Evolutionary conservation across 1,139 yeast species (phyloP).

Genomic region (Petasospora fabianii): DNA sequence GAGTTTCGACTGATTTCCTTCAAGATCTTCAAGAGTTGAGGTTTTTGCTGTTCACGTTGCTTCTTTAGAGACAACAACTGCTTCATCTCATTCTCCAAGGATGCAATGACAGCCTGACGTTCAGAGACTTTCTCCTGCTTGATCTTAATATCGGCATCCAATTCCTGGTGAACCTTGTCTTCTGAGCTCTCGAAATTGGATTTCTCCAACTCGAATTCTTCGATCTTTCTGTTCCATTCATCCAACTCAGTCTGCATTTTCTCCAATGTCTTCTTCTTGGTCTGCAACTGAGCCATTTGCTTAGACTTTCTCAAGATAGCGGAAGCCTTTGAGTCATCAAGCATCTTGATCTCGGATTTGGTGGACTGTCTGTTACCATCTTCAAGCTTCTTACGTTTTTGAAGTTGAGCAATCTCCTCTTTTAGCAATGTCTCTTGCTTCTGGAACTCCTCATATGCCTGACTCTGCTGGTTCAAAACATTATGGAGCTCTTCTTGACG

Average conservation of each 20-base stretch:
- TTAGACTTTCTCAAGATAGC: slow-evolving; percentile 31
- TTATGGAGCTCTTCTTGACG: slow-evolving; percentile 47
- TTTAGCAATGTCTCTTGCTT: slow-evolving; percentile 38
- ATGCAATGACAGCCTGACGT: slow-evolving; percentile 29
- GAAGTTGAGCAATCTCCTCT: slow-evolving; percentile 40
- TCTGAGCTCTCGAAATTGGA: slow-evolving; percentile 25
- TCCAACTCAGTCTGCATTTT: slow-evolving; percentile 31
- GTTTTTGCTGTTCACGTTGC: slow-evolving; percentile 28
- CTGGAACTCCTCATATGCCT: slow-evolving; percentile 38
- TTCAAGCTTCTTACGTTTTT: slow-evolving; percentile 43
- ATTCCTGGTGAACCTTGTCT: slow-evolving; percentile 20
- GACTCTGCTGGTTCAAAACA: slow-evolving; percentile 37
- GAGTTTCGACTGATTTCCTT: slow-evolving; percentile 27
- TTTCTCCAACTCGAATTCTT: slow-evolving; percentile 24
- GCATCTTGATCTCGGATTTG: slow-evolving; percentile 44
- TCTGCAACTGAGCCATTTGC: slow-evolving; percentile 28
- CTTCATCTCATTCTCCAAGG: slow-evolving; percentile 39
- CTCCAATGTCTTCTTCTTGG: slow-evolving; percentile 29
- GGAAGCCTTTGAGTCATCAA: slow-evolving; percentile 40
- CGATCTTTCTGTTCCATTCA: slow-evolving; percentile 30
- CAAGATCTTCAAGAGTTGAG: slow-evolving; percentile 28
- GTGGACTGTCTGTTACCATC: slow-evolving; percentile 46
- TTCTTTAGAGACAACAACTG: slow-evolving; percentile 29
- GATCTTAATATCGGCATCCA: slow-evolving; percentile 24
- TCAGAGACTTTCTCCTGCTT: slow-evolving; percentile 26